Evolutionary conservation across 768 basidiomycete genomes (phyloP), one percentile per base, ranked within the genome.

Genomic region (Pleurotus ostreatus): DNA sequence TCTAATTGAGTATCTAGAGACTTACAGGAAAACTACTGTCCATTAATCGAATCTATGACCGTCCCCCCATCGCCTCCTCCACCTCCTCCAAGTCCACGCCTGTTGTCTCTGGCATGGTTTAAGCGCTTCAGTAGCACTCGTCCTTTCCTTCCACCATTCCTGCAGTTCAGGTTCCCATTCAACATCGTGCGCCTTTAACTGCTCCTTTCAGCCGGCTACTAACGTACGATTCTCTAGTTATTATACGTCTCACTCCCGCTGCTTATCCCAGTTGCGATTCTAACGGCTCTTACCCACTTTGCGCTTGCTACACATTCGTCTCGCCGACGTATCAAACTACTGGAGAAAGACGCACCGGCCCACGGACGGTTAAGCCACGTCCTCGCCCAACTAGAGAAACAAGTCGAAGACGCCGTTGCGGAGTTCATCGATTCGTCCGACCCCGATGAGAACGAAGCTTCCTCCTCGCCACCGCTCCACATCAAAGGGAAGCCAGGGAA

Each of bases 101-200:
- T 76, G 0, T 63, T 83, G 6, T 77, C 80, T 3, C 63, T 56
- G 8, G 66, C 65, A 16, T 85, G 83, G 79, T 73, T 82, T 61
- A 70, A 70, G 44, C 70, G 62, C 18, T 57, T 77, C 11, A 75
- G 72, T 52, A 70, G 74, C 4, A 61, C 62, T 4, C 67, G 65
- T 4, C 79, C 80, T 4, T 61, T 82, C 2, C 61, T 92, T 2
- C 86, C 88, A 0, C 86, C 89, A 1, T 66, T 68, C 38, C 71
- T 88, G 0, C 82, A 84, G 58, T 71, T 80, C 38, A 66, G 69
- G 1, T 90, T 90, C 59, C 92, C 91, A 2, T 68, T 83, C 53
- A 94, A 92, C 64, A 51, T 92, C 15, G 87, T 93, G 61, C 55
- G 86, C 70, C 6, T 44, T 40, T 52, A 5, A 18, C 12, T 37